These are phyloP conservation scores for Arthrobotrys iridis DNA, from an alignment of 2,329 filamentous ascomycete genomes.

Conservation along the genomic window DNA sequence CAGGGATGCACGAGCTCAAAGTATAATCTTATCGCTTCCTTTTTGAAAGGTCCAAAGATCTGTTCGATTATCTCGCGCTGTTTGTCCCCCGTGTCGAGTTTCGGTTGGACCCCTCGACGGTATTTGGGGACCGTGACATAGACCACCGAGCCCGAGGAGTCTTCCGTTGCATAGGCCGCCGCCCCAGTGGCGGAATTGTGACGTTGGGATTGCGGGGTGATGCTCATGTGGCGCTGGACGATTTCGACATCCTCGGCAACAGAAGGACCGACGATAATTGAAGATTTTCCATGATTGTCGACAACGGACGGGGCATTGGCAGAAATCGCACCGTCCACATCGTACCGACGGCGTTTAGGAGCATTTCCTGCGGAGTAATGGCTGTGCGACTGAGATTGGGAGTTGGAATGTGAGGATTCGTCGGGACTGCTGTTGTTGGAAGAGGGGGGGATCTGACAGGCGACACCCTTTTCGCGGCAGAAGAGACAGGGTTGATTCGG, in stretches of 20 bases:
- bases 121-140: constrained; percentile 57
- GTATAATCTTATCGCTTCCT: constrained; percentile 65
- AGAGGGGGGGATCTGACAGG: constrained; percentile 62
- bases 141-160: constrained; percentile 64
- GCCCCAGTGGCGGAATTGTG: constrained; percentile 11
- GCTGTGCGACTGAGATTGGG: too few species aligned
- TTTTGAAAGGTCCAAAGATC: constrained; percentile 68
- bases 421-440: constrained; percentile 14
- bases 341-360: constrained; percentile 40
- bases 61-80: constrained; percentile 69
- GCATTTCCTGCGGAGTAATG: too few species aligned
- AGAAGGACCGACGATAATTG: constrained; percentile 70
- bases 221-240: constrained; percentile 49
- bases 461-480: constrained; percentile 69
- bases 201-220: constrained; percentile 27
- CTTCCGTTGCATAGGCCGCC: constrained; percentile 33
- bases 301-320: constrained; percentile 31
- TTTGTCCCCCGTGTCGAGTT: constrained; percentile 63
- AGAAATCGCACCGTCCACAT: background rate
- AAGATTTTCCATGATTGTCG: constrained; percentile 62
- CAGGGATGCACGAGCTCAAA: constrained; percentile 69
- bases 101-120: constrained; percentile 61
- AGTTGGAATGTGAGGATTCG: constrained; percentile 49
- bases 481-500: constrained; percentile 68
- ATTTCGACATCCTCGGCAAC: constrained; percentile 71